Conservation (phyloP, 139 green algal species). For the Trebouxia sp. region DNA sequence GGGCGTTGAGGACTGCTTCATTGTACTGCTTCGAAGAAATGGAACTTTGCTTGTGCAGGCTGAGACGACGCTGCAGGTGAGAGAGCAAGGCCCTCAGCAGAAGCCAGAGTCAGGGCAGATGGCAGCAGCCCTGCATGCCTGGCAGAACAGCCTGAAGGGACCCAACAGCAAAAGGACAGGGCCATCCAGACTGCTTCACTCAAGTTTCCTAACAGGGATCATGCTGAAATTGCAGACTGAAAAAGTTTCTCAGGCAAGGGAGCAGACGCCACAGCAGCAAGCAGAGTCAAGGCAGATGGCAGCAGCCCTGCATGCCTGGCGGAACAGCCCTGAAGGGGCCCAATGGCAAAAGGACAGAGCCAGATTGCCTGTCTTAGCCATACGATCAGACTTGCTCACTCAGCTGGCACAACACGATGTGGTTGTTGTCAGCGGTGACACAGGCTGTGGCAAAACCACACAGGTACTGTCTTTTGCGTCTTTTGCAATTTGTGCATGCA, state of each 20-base stretch:
- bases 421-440: conserved; percentile 77
- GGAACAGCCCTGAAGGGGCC: neutral
- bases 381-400: conserved; percentile 41
- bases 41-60: neutral
- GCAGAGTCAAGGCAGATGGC: conserved; percentile 3
- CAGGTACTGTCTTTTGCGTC: conserved; percentile 37
- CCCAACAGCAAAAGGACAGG: conserved; percentile 25
- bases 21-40: neutral
- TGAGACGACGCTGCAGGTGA: neutral
- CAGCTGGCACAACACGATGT: conserved; percentile 58
- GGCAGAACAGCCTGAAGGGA: conserved; percentile 8
- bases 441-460: conserved; percentile 89
- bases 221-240: too few relatives aligned
- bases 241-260: too few relatives aligned
- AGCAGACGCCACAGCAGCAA: conserved; percentile 27
- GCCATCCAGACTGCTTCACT: conserved; percentile 35
- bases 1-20: neutral
- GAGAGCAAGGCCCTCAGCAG: conserved; percentile 23
- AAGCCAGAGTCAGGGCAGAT: conserved; percentile 1
- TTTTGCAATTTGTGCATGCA: conserved; percentile 6
- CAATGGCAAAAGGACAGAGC: conserved; percentile 30
- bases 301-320: neutral
- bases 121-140: conserved; percentile 1
- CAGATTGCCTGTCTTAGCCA: conserved; percentile 38
- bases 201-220: conserved; percentile 44